Evolutionary conservation across 495 filamentous ascomycete species (phyloP), one percentile per base, ranked within the genome.

Genomic region (Saxophila tyrrhenica): DNA sequence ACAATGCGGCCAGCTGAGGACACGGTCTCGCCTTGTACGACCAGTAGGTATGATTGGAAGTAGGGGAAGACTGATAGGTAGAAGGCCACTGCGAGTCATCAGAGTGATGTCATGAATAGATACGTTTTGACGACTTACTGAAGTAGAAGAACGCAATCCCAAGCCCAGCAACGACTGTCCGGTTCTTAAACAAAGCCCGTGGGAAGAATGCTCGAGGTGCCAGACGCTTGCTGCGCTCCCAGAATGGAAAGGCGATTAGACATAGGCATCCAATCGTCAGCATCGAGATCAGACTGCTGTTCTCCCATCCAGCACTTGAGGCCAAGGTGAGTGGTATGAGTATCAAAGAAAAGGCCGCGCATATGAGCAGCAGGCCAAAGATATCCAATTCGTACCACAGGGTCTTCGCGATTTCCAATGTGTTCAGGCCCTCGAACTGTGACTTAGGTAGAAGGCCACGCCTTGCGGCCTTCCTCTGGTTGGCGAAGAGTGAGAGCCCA

Each of bases 1-100:
- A 78, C 76, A 45, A 89, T 78, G 58, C 79, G 81, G 32, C 80
- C 81, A 10, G 83, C 78, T 10, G 78, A 75, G 22, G 77, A 75
- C 39, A 85, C 73, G 32, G 78, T 76, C 25, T 78, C 72, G 48
- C 72, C 69, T 19, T 63, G 56, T 16, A 65, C 64, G 3, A 65
- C 60, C 2, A 62, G 57, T 9, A 66, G 60, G 55, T 64, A 64
- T 16, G 62, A 58, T 38, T 57, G 53, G 45, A 64, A 65, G 60
- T 66, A 66, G 8, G 64, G 64, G 20, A 46, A 77, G 45, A 83
- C 71, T 20, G 80, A 81, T 42, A 83, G 78, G 60, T 82, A 84
- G 62, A 82, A 84, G 16, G 78, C 79, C 71, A 81, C 76, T 78
- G 50, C 0, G 19, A 32, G 0, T 0, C 8, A 57, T 75, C 64